Evolutionary conservation across 164 flowering plant species (phyloP).

Genomic region (Kalanchoe fedtschenkoi): DNA sequence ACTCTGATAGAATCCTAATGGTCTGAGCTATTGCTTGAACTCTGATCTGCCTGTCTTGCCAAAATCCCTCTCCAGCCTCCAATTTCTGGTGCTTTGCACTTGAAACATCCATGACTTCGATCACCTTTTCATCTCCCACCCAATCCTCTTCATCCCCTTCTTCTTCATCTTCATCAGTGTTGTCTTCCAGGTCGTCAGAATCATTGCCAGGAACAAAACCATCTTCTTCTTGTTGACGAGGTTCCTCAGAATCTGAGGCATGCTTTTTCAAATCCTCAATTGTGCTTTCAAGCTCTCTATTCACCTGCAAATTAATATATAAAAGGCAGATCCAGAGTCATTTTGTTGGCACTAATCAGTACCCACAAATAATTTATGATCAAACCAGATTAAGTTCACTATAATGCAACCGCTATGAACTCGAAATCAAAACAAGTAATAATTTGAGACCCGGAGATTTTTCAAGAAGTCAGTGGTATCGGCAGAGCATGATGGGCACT

Average conservation of each 20-base stretch:
- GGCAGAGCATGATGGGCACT: constrained; percentile 19
- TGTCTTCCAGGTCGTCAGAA: no score
- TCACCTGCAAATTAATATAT: constrained; percentile 8
- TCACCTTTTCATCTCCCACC: neutral
- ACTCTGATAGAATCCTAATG: no score
- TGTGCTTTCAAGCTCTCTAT: constrained; percentile 6
- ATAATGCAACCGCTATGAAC: neutral
- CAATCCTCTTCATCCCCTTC: neutral
- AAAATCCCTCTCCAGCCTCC: neutral
- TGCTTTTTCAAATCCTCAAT: constrained; percentile 6
- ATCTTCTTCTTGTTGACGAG: neutral
- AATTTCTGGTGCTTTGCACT: neutral
- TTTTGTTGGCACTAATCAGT: neutral
- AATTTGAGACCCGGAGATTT: constrained; percentile 14
- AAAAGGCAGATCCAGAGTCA: neutral
- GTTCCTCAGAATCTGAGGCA: neutral
- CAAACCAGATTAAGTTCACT: no score
- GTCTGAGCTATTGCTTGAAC: no score
- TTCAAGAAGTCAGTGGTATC: constrained; percentile 20
- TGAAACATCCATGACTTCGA: neutral
- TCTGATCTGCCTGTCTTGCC: no score
- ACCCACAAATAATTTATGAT: no score
- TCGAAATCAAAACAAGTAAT: neutral
- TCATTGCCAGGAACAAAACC: neutral
- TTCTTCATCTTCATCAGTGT: constrained; percentile 1